These are phyloP conservation scores for Fraxinus americana DNA, from an alignment of 257 asterid genomes.

Conservation along the genomic window DNA sequence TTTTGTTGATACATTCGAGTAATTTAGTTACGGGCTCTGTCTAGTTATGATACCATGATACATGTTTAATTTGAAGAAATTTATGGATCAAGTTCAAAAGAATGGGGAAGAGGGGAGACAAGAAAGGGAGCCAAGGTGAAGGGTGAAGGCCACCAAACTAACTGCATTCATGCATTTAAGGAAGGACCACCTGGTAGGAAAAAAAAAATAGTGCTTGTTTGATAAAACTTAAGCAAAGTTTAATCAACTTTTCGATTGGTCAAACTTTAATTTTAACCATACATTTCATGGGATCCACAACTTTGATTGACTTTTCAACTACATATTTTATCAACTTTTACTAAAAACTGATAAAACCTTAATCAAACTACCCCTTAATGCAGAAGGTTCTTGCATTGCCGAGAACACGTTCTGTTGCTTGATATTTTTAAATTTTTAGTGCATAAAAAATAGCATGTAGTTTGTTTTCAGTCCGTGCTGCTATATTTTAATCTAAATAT, in stretches of 20 bases:
- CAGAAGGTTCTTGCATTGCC: neutral
- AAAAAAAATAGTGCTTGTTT: neutral
- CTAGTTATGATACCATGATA: neutral
- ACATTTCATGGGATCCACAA: too few relatives aligned
- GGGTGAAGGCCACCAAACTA: neutral
- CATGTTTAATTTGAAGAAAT: neutral
- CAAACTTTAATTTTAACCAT: too few relatives aligned
- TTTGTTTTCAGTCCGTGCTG: constrained; percentile 15
- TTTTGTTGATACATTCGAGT: too few relatives aligned
- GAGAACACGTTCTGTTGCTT: neutral
- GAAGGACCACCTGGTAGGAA: neutral
- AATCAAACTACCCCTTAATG: neutral
- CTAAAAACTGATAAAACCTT: too few relatives aligned
- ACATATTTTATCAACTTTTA: too few relatives aligned
- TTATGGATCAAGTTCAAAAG: neutral
- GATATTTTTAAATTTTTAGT: neutral
- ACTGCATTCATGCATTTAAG: neutral
- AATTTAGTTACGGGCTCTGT: too few relatives aligned
- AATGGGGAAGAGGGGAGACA: neutral
- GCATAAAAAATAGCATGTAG: constrained; percentile 1
- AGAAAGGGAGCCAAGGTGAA: neutral
- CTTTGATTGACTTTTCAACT: too few relatives aligned
- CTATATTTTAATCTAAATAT: constrained; percentile 5
- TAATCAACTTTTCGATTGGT: too few relatives aligned
- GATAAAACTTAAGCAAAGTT: too few relatives aligned